phyloP scores from a whole-genome alignment of 345 rosid species.

The Salix viminalis region DNA sequence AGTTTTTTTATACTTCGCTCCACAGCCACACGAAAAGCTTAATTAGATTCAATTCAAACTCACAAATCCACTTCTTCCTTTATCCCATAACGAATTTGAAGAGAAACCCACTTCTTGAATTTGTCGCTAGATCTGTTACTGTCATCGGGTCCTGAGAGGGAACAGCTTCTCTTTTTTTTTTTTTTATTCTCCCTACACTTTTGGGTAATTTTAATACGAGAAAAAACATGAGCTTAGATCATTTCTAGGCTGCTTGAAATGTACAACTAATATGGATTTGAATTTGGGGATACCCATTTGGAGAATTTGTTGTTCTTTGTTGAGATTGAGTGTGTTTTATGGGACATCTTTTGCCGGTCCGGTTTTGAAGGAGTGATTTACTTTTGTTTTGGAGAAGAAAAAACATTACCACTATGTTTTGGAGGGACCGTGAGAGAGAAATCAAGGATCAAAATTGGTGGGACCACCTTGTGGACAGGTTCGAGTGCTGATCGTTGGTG shows the following conservation, averaged over 20 bases:
- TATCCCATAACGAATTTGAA: neutral
- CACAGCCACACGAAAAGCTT: neutral
- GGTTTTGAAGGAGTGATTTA: neutral
- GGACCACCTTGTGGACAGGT: slow-evolving; percentile 93
- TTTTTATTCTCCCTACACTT: neutral
- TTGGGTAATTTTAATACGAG: neutral
- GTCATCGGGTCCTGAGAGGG: neutral
- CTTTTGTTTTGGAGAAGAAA: slow-evolving; percentile 1
- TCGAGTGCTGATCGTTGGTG: slow-evolving; percentile 96
- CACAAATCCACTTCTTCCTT: neutral
- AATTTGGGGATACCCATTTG: slow-evolving; percentile 16
- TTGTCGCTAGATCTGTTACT: slow-evolving; percentile 4
- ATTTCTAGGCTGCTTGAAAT: slow-evolving; percentile 7
- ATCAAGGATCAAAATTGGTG: slow-evolving; percentile 62
- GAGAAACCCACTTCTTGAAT: slow-evolving; percentile 1
- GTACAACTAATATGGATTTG: slow-evolving; percentile 24
- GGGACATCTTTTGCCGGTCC: slow-evolving; percentile 21
- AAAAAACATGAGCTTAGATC: slow-evolving; percentile 23
- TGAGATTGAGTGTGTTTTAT: slow-evolving; percentile 23
- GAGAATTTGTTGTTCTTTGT: slow-evolving; percentile 12
- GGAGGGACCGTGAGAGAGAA: slow-evolving; percentile 93
- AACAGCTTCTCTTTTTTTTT: neutral
- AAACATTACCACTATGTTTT: slow-evolving; percentile 50
- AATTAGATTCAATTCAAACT: neutral
- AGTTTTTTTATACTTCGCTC: neutral